A percentile compares a stretch with the other conserved stretches of the same genome.
Evolutionary conservation across 2,329 filamentous ascomycete genomes (phyloP).

Genomic region (Whalleya microplaca): DNA sequence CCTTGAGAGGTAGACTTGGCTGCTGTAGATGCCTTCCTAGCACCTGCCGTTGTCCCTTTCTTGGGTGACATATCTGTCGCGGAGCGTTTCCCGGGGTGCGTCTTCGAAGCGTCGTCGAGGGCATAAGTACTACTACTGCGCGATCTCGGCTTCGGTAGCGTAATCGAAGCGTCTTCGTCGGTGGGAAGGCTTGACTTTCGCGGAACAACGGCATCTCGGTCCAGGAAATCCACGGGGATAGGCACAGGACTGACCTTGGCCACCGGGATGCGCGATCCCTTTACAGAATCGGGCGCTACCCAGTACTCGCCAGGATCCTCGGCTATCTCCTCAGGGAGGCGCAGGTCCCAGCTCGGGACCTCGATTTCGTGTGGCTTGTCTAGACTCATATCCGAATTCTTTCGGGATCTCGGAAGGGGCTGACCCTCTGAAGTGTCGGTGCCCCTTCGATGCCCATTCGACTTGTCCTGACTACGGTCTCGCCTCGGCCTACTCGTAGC

Average conservation of each 20-base stretch:
- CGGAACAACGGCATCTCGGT: slow-evolving; percentile 70
- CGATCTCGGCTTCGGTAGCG: slow-evolving; percentile 65
- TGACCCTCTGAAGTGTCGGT: slow-evolving; percentile 39
- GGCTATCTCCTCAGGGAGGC: slow-evolving; percentile 77
- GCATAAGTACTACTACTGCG: slow-evolving; percentile 70
- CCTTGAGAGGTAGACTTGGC: slow-evolving; percentile 47
- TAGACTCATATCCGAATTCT: slow-evolving; percentile 49
- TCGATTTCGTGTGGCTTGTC: slow-evolving; percentile 44
- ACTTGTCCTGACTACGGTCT: slow-evolving; percentile 47
- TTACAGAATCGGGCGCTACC: slow-evolving; percentile 55
- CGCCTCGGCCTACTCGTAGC: slow-evolving; percentile 53
- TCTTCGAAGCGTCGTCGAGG: slow-evolving; percentile 50
- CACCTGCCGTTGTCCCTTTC: slow-evolving; percentile 45
- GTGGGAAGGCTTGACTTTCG: slow-evolving; percentile 62
- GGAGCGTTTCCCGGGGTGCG: slow-evolving; percentile 44
- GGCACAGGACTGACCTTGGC: slow-evolving; percentile 79
- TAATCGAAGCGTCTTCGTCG: slow-evolving; percentile 61
- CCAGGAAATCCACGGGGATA: slow-evolving; percentile 71
- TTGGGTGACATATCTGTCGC: slow-evolving; percentile 58
- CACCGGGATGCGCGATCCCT: slow-evolving; percentile 83
- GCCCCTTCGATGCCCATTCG: slow-evolving; percentile 37
- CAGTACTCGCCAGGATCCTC: slow-evolving; percentile 60
- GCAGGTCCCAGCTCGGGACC: slow-evolving; percentile 69
- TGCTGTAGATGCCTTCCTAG: slow-evolving; percentile 51
- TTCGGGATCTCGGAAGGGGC: slow-evolving; percentile 43